These are phyloP conservation scores for Clitoria ternatea DNA, from an alignment of 306 rosid genomes.

Conservation along the genomic window DNA sequence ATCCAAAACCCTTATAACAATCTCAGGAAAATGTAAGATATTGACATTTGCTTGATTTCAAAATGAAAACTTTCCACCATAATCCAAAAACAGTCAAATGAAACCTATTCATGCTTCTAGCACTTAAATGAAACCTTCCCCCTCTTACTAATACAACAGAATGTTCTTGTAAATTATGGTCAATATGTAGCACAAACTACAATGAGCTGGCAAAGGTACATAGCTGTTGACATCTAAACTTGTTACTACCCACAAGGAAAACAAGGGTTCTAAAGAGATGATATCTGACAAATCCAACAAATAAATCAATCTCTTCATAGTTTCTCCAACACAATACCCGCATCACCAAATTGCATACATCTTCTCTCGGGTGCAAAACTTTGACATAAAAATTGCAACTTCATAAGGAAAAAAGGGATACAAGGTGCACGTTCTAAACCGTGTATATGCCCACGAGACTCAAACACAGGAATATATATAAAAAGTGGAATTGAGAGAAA, in stretches of 20 bases:
- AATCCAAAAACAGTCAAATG: background rate
- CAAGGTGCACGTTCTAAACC: background rate
- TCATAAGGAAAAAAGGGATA: background rate
- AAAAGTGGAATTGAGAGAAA: background rate
- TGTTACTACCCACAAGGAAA: background rate
- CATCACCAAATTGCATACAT: background rate
- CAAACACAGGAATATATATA: too few species aligned
- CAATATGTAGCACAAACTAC: background rate
- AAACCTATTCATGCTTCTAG: background rate
- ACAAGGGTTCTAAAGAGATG: background rate
- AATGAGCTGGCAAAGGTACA: too few species aligned
- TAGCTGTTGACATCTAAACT: background rate
- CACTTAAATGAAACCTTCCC: background rate
- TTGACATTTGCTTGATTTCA: background rate
- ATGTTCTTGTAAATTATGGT: too few species aligned
- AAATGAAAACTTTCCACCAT: background rate
- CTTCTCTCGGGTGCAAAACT: background rate
- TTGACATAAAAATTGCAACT: background rate
- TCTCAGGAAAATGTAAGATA: background rate
- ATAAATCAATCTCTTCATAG: background rate
- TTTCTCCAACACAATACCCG: background rate
- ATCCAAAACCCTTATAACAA: background rate
- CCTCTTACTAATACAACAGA: too few species aligned
- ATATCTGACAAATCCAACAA: background rate
- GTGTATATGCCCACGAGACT: background rate